phyloP scores from a whole-genome alignment of 495 filamentous ascomycete genomes.

The Xylaria sp. region DNA sequence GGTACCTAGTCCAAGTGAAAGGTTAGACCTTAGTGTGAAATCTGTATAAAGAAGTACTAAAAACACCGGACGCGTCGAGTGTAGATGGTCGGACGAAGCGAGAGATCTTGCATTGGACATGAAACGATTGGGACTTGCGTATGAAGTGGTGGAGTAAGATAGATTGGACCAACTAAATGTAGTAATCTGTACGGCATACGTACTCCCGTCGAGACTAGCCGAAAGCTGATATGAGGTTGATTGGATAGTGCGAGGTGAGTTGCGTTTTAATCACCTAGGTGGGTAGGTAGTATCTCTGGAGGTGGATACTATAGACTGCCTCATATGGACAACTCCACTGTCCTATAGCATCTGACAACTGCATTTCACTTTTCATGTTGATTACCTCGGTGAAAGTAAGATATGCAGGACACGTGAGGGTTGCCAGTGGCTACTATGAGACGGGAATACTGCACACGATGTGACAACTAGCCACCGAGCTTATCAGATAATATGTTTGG shows the following conservation, averaged over 20 bases:
- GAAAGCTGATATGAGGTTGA: conserved; percentile 15
- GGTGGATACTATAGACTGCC: not conserved
- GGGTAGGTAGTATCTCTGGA: conserved; percentile 1
- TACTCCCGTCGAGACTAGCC: not conserved
- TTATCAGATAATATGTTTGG: not conserved
- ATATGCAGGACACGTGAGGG: conserved; percentile 9
- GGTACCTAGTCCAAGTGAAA: conserved; percentile 1
- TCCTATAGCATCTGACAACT: too few species aligned
- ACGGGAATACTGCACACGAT: not conserved
- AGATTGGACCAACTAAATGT: too few species aligned
- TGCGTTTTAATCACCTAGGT: not conserved
- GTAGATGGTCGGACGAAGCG: not conserved
- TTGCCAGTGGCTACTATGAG: not conserved
- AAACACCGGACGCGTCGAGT: not conserved
- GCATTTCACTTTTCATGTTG: not conserved
- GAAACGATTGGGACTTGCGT: conserved; percentile 11
- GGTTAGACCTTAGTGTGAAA: not conserved
- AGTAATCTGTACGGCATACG: not conserved
- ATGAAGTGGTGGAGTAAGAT: not conserved
- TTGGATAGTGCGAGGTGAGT: conserved; percentile 8
- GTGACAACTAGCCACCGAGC: not conserved
- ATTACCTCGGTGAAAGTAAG: not conserved
- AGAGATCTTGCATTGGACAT: not conserved
- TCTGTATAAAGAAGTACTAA: not conserved
- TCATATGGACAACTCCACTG: too few species aligned